phyloP scores from a whole-genome alignment of 768 basidiomycete genomes.

The Guyanaporus albipodus region DNA sequence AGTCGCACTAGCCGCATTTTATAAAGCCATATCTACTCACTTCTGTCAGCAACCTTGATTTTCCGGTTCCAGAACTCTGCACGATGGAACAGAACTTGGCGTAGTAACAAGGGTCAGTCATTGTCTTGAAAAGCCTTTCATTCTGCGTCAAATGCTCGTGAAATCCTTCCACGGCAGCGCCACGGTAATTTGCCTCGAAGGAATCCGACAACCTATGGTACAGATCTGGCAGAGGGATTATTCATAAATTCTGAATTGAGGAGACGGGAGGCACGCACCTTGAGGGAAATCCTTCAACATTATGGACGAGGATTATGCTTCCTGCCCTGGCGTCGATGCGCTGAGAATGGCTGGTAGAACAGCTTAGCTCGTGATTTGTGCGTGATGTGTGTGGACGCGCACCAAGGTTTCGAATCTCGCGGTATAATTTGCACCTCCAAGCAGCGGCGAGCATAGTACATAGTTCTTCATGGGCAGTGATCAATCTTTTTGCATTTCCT shows the following conservation, averaged over 20 bases:
- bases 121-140: not conserved
- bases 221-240: not conserved
- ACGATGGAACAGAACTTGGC: not conserved
- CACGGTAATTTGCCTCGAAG: not conserved
- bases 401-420: not conserved
- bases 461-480: too few relatives aligned
- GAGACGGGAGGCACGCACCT: not conserved
- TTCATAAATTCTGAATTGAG: not conserved
- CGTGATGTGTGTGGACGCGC: not conserved
- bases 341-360: not conserved
- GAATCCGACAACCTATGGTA: not conserved
- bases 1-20: not conserved
- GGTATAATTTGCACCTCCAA: not conserved
- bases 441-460: not conserved
- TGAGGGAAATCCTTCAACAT: not conserved
- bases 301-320: too few relatives aligned
- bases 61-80: not conserved
- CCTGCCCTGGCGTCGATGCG: not conserved
- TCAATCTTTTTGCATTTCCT: too few relatives aligned
- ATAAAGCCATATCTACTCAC: not conserved
- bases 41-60: not conserved
- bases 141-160: not conserved
- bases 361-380: not conserved
- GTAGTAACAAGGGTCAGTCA: not conserved
- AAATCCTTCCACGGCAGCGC: not conserved